Evolutionary conservation across 106 monocot genomes (phyloP).

Genomic region (Agapanthus africanus): DNA sequence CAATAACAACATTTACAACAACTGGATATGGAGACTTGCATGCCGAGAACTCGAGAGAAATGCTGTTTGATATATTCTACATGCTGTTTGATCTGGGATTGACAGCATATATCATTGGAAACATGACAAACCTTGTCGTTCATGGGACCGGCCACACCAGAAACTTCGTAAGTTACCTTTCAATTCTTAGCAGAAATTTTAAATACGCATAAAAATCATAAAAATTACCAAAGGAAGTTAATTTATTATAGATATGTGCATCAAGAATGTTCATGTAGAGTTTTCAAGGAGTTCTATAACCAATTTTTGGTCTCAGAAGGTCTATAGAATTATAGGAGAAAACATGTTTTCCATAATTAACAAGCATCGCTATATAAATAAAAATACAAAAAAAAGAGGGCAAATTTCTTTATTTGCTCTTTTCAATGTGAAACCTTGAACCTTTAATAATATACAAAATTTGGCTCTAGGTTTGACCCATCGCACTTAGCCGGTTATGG

Average conservation of each 20-base stretch:
- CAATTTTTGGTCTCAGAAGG: background rate
- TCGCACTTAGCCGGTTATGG: background rate
- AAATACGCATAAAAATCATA: background rate
- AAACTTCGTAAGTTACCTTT: conserved; percentile 27
- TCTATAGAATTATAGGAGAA: background rate
- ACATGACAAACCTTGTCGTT: conserved; percentile 43
- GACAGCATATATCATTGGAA: conserved; percentile 40
- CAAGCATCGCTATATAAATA: background rate
- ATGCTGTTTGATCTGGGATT: conserved; percentile 41
- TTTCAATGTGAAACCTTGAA: background rate
- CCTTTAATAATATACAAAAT: background rate
- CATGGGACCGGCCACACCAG: conserved; percentile 32
- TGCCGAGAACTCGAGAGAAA: conserved; percentile 37
- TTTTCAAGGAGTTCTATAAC: background rate
- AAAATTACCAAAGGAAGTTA: too few species aligned
- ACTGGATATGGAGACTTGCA: conserved; percentile 40
- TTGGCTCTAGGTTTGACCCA: background rate
- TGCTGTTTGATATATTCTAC: conserved; percentile 35
- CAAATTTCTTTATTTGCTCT: background rate
- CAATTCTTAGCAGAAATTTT: background rate
- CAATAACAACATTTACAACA: conserved; percentile 39
- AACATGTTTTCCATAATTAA: background rate
- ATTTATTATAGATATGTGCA: background rate
- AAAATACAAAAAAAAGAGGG: background rate
- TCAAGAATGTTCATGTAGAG: background rate